These are phyloP conservation scores for Madurella mycetomatis DNA, from an alignment of 2,329 filamentous ascomycete species.

Conservation along the genomic window DNA sequence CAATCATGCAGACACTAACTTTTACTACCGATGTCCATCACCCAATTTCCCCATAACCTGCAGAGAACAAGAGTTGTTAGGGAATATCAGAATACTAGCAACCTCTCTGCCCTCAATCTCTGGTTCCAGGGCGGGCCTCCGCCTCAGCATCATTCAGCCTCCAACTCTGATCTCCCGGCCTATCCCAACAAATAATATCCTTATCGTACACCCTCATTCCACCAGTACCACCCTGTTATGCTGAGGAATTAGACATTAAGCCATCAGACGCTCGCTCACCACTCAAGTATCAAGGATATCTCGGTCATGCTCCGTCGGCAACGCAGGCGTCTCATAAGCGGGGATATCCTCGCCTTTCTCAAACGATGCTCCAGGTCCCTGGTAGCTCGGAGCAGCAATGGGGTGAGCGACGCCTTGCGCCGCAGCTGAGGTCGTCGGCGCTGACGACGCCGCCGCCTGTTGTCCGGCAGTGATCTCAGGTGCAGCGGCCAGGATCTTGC, in stretches of 20 bases:
- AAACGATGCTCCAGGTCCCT: constrained; percentile 47
- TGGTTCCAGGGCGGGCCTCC: no score
- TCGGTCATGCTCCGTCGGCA: constrained; percentile 38
- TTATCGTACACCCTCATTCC: background rate
- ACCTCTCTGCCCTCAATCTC: no score
- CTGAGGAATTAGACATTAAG: constrained; percentile 9
- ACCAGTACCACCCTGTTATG: background rate
- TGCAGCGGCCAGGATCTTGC: constrained; percentile 24
- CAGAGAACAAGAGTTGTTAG: no score
- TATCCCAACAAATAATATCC: background rate
- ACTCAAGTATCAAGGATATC: constrained; percentile 39
- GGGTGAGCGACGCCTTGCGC: background rate
- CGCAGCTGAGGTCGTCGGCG: background rate
- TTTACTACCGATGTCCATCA: no score
- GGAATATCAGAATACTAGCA: no score
- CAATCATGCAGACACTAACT: no score
- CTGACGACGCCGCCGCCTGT: constrained; percentile 9
- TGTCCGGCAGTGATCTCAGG: constrained; percentile 12
- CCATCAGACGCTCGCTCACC: constrained; percentile 1
- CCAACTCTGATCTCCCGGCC: background rate
- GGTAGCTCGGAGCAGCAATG: constrained; percentile 41
- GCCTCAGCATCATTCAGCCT: background rate
- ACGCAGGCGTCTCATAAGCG: constrained; percentile 35
- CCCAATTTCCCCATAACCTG: no score
- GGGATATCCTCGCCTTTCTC: constrained; percentile 46